Evolutionary conservation across 2,329 filamentous ascomycete species (phyloP), one percentile per base, ranked within the genome.

Genomic region (Aspergillus sp.): DNA sequence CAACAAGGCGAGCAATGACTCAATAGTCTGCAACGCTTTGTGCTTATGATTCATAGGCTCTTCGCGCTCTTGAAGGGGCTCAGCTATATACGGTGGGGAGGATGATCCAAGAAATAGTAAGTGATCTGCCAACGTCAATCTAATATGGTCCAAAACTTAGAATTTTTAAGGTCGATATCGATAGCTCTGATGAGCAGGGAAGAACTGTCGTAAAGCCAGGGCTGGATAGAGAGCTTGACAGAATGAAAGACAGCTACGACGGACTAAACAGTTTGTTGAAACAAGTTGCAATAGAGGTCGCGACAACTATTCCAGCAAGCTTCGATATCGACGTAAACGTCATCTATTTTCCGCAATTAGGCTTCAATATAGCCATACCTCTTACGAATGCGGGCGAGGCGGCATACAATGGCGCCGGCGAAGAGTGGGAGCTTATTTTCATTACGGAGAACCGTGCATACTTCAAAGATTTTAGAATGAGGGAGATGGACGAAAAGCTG

Each of bases 291-390:
- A 78, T 80, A 17, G 82, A 85, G n/a, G 78, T 96, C 56, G 83
- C 83, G 0, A 72, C 74, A 13, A 80, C 81, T 1, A 78, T 95
- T 18, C 88, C 92, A 1, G 79, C 83, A 58, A 79, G 82, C 17
- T 57, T 75, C 4, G 72, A 83, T 2, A 75, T 80, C 20, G 77
- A 80, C 12, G 72, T 89, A 34, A 93, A 93, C 54, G 96, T 96
- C 61, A 89, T 95, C 17, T 96, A 95, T 71, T 89, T 96, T 60
- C 93, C 93, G 0, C 92, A 96, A 67, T 84, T 97, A 38, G 95
- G 95, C 0, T 99, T 97, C 69, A 83, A 97, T 38, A 89, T 92
- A 2, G 86, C 89, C 0, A 86, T 96, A 15, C 82, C 83, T 2
- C 73, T 87, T 3, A 84, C 91, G 63, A 76, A 80, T 13, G 85